A percentile compares a stretch with the other conserved stretches of the same genome.
Evolutionary conservation across 179 eudicot genomes (phyloP).

Genomic region (Silene coronaria): DNA sequence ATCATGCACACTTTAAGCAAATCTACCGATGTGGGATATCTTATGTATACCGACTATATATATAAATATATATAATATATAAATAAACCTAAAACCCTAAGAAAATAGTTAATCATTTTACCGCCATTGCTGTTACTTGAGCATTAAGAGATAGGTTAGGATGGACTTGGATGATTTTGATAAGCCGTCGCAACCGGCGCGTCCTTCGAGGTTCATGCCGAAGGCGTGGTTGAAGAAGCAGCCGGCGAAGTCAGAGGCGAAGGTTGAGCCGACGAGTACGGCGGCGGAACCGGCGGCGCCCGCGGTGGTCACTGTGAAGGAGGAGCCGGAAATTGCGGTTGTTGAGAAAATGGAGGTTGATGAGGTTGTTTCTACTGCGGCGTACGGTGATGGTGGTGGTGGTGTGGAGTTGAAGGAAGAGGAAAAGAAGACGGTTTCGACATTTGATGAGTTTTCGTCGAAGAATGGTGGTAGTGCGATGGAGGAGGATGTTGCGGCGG

Average conservation of each 20-base stretch:
- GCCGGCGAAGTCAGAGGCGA: conserved; percentile 15
- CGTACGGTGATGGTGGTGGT: not conserved
- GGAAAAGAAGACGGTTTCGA: conserved; percentile 6
- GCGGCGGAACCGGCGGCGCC: not conserved
- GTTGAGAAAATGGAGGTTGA: conserved; percentile 18
- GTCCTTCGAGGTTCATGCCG: conserved; percentile 47
- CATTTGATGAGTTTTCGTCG: conserved; percentile 7
- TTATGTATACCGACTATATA: too few species aligned
- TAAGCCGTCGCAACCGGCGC: conserved; percentile 16
- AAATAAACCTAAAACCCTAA: not conserved
- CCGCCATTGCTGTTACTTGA: not conserved
- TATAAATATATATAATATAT: too few species aligned
- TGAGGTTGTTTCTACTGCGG: conserved; percentile 1
- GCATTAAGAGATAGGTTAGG: not conserved
- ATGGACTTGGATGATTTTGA: conserved; percentile 63
- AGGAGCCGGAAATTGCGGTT: conserved; percentile 13
- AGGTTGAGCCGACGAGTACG: not conserved
- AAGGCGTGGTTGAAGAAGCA: conserved; percentile 31
- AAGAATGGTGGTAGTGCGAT: conserved; percentile 17
- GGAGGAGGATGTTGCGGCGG: conserved; percentile 5
- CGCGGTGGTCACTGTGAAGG: conserved; percentile 9
- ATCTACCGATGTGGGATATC: conserved; percentile 27
- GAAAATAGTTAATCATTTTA: not conserved
- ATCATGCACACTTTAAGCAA: accelerated
- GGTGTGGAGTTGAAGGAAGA: conserved; percentile 25